phyloP scores from a whole-genome alignment of 176 grass and related monocot species.

The Avena atlantica region DNA sequence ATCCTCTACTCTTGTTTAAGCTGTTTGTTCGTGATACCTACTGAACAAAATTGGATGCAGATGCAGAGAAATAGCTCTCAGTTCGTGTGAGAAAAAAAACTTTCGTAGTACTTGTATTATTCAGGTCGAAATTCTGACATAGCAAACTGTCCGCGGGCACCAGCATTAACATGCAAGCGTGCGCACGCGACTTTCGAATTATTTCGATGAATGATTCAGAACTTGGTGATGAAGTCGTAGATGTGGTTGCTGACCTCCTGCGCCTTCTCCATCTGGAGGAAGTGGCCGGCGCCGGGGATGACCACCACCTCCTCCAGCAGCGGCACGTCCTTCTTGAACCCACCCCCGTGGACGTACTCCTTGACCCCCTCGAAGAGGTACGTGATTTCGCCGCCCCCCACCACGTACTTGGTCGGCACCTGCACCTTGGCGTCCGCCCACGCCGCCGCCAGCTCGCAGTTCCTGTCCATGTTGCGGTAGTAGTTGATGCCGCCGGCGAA shows the following conservation, averaged over 20 bases:
- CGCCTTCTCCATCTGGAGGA: neutral
- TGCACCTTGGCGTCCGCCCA: neutral
- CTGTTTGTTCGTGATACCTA: too few relatives aligned
- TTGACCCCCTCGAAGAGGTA: neutral
- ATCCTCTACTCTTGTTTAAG: too few relatives aligned
- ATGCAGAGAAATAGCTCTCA: too few relatives aligned
- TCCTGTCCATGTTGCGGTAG: constrained; percentile 15
- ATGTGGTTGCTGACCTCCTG: neutral
- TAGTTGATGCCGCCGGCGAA: constrained; percentile 9
- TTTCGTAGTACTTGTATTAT: too few relatives aligned
- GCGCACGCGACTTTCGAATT: too few relatives aligned
- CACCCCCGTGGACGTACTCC: neutral
- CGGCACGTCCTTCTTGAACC: neutral
- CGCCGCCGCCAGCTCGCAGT: constrained; percentile 10
- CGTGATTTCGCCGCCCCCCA: neutral
- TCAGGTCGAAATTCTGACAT: too few relatives aligned
- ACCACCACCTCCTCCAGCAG: neutral
- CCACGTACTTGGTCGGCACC: constrained; percentile 6
- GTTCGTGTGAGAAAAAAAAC: too few relatives aligned
- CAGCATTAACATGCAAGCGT: too few relatives aligned
- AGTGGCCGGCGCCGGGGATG: neutral
- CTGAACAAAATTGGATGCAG: too few relatives aligned
- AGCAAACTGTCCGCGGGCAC: too few relatives aligned
- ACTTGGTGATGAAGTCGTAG: too few relatives aligned
- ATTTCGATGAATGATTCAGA: too few relatives aligned